Base-by-base conservation (phyloP, 768 basidiomycete species). In the Ramaria rubella region DNA sequence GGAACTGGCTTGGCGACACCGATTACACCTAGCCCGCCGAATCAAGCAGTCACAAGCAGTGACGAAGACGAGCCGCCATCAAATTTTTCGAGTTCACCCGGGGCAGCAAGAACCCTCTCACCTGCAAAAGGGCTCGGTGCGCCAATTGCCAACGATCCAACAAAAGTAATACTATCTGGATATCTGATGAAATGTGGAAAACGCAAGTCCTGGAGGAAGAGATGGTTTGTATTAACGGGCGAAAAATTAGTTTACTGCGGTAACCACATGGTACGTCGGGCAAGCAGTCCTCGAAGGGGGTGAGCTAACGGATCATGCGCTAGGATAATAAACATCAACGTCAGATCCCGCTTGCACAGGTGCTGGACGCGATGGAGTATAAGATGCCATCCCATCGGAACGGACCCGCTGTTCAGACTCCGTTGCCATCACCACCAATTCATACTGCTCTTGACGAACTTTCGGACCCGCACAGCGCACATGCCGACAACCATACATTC, bases 151-250 rank as follows among this genome's bases (percentile, higher is more conserved):
- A 77, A 77, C 38, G 89, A 90, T 61, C 78, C 79, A 19, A 74
- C 81, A n/a, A 94, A 94, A 73, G 75, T 85, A 36, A 85, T 99
- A 36, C 68, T 95, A 4, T 83, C 84, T 19, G 93, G 94, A 1
- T 99, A 98, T 69, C 75, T 99, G 59, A 93, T 94, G 89, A 98
- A 98, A 67, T 94, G 92, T 69, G 94, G 92, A 26, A 92, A 94
- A 62, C 81, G 95, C 65, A 86, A 89, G 64, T 90, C 83, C 62
- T 99, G 96, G 96, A 80, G 93, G 56, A 98, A 99, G 71, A 75
- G 96, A 27, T 98, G 94, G 95, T 98, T 99, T 64, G 85, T 90
- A 34, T 75, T 99, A n/a, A 92, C 86, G 36, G 84, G 85, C 36
- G 90, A 93, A 64, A 88, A 85, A 66, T 72, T 99, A 52, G 73